Conservation (phyloP, 1,284 basidiomycete genomes). For the Phlebopus sp. region DNA sequence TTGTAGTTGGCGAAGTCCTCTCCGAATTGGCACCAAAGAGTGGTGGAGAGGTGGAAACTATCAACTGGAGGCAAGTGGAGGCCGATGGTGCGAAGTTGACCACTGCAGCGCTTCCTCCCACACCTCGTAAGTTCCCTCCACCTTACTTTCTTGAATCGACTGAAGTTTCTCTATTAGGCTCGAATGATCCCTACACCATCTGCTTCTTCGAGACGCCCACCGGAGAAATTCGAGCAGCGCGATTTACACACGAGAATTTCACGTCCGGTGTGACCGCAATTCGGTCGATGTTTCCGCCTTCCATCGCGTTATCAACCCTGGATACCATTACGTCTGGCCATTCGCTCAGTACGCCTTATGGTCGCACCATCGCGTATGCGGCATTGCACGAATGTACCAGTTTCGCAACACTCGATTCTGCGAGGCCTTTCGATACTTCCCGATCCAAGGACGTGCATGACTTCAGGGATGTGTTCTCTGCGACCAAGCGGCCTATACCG, state of each 20-base stretch:
- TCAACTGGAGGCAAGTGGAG: slow-evolving; percentile 65
- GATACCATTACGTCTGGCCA: slow-evolving; percentile 76
- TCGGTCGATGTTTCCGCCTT: slow-evolving; percentile 62
- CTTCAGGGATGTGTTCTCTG: slow-evolving; percentile 47
- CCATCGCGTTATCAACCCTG: slow-evolving; percentile 56
- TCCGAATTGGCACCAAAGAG: slow-evolving; percentile 40
- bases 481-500: slow-evolving; percentile 52
- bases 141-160: background rate
- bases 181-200: slow-evolving; percentile 62
- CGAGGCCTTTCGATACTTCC: slow-evolving; percentile 44
- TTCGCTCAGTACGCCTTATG: slow-evolving; percentile 66
- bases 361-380: slow-evolving; percentile 70
- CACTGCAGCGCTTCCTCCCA: slow-evolving; percentile 16
- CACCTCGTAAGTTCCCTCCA: slow-evolving; percentile 21
- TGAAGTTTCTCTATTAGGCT: slow-evolving; percentile 38
- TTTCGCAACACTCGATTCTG: slow-evolving; percentile 62
- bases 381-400: slow-evolving; percentile 70
- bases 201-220: slow-evolving; percentile 55
- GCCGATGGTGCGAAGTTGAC: slow-evolving; percentile 47
- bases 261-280: slow-evolving; percentile 76
- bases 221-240: slow-evolving; percentile 56
- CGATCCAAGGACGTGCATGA: slow-evolving; percentile 22
- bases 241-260: slow-evolving; percentile 73
- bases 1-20: slow-evolving; percentile 63
- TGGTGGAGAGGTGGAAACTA: slow-evolving; percentile 49